phyloP scores from a whole-genome alignment of 805 yeast genomes.

The Priceomyces medius region DNA sequence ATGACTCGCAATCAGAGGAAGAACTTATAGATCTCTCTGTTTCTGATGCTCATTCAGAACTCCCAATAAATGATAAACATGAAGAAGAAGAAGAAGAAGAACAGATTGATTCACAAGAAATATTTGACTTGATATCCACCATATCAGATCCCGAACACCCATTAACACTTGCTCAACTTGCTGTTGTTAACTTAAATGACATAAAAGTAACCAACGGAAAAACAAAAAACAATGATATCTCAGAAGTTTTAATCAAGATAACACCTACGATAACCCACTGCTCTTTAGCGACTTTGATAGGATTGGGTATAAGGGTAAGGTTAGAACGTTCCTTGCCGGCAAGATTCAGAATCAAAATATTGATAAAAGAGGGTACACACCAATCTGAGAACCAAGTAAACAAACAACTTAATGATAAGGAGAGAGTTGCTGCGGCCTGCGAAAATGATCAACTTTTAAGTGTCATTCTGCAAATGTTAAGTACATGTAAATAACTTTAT shows the following conservation, averaged over 20 bases:
- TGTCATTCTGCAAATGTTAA: conserved; percentile 91
- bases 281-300: conserved; percentile 92
- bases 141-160: conserved; percentile 99
- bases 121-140: conserved; percentile 78
- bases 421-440: conserved; percentile 97
- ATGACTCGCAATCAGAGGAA: conserved; percentile 2
- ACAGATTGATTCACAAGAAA: conserved; percentile 83
- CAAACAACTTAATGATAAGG: conserved; percentile 95
- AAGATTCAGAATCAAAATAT: conserved; percentile 73
- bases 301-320: conserved; percentile 90
- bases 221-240: conserved; percentile 41
- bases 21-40: conserved; percentile 16
- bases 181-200: conserved; percentile 85
- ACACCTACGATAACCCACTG: conserved; percentile 99
- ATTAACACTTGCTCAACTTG: conserved; percentile 85
- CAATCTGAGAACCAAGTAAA: conserved; percentile 95
- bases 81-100: conserved; percentile 47
- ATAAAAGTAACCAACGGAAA: conserved; percentile 66
- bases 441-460: conserved; percentile 88
- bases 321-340: conserved; percentile 86
- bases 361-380: conserved; percentile 88
- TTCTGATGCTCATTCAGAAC: conserved; percentile 12
- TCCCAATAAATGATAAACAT: conserved; percentile 20
- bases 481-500: conserved; percentile 57
- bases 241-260: conserved; percentile 76